These are phyloP conservation scores for Warburgia ugandensis DNA, from an alignment of 164 flowering plant species.

Conservation along the genomic window DNA sequence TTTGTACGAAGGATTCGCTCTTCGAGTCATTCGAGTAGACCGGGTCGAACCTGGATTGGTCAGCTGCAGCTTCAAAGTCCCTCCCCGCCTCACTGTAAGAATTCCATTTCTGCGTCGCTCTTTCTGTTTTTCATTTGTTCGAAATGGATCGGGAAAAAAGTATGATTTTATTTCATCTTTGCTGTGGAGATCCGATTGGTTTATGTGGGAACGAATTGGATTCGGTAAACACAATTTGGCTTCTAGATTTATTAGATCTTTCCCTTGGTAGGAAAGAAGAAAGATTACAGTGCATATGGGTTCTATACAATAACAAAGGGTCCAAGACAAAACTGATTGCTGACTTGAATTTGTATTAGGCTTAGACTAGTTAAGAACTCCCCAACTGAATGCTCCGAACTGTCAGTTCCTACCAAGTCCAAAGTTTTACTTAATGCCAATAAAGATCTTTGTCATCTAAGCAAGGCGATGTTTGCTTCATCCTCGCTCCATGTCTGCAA, in stretches of 20 bases:
- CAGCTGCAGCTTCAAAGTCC: conserved; percentile 59
- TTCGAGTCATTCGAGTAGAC: conserved; percentile 59
- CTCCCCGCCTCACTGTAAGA: conserved; percentile 75
- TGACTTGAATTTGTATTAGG: no score
- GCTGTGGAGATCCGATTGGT: background rate
- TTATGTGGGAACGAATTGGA: no score
- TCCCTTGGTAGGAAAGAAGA: background rate
- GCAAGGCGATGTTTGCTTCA: no score
- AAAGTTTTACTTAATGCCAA: no score
- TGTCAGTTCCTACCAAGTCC: no score
- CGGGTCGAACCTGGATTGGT: conserved; percentile 58
- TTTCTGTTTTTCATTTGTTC: background rate
- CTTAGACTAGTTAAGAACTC: no score
- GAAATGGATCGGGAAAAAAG: background rate
- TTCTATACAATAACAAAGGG: no score
- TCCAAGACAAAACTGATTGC: no score
- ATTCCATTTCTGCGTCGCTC: background rate
- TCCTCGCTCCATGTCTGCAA: no score
- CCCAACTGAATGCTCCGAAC: no score
- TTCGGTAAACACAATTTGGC: background rate
- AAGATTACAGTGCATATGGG: no score
- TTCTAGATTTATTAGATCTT: background rate
- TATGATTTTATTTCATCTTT: background rate
- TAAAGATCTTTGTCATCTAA: no score
- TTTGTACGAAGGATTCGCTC: conserved; percentile 53